Evolutionary conservation across 768 basidiomycete species (phyloP), one percentile per base, ranked within the genome.

Genomic region (Tubosaeta sp.): DNA sequence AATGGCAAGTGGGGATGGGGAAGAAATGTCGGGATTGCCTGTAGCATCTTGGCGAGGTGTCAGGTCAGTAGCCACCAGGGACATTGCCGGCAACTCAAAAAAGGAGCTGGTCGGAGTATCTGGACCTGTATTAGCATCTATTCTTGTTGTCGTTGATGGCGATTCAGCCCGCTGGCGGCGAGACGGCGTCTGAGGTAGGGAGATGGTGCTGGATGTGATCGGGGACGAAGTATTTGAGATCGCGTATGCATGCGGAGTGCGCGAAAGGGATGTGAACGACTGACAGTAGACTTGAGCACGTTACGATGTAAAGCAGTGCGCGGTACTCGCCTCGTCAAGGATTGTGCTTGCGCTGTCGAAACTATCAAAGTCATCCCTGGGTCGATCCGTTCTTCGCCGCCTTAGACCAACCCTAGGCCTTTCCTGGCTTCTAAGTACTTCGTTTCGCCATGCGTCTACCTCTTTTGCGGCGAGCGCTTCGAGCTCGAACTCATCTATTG

Each of bases 401-500:
- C 45, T 42, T 1, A 54, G 51, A n/a, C 52, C 56, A 4, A 45
- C 27, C 1, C 12, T 13, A 10, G 35, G 38, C 14, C 48, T 49
- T 41, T 44, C 42, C 51, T 67, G 64, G 31, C 65, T 70, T 52
- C 63, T 66, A 48, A 72, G 63, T 0, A 72, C 70, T 46, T 75
- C 68, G 12, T 65, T 72, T 50, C 80, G 68, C 83, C 83, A 82
- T 64, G 78, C 77, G 18, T 69, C 68, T 11, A 79, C 72, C 56
- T 83, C 81, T 45, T 62, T 70, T 6, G 77, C 71, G 39, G 75
- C 71, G 38, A 83, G 69, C n/a, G 73, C 71, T 39, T 81, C 78
- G 4, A 86, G 69, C 59, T 83, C 82, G 24, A 79, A 64, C 14
- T 46, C 63, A 50, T 65, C 61, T 1, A 51, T 41, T 46, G 51